Evolutionary conservation across 495 filamentous ascomycete genomes (phyloP).

Genomic region (Penicillium daleae): DNA sequence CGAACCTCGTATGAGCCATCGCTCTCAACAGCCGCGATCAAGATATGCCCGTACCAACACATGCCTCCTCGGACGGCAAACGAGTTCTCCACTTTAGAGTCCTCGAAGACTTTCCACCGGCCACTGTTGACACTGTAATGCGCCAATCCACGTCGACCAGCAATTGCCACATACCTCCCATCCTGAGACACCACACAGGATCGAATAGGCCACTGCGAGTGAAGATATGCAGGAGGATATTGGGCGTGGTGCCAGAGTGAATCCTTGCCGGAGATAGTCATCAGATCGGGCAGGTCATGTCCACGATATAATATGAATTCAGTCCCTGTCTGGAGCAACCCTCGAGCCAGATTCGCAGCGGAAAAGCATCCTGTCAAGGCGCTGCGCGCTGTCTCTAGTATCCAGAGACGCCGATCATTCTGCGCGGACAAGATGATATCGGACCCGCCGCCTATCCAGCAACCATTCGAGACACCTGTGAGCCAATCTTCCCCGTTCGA

Average conservation of each 20-base stretch:
- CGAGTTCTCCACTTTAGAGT: conserved; percentile 78
- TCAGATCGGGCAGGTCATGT: conserved; percentile 86
- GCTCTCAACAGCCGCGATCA: conserved; percentile 91
- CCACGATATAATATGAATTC: conserved; percentile 90
- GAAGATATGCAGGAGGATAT: conserved; percentile 81
- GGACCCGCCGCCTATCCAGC: conserved; percentile 86
- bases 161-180: conserved; percentile 92
- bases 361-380: conserved; percentile 88
- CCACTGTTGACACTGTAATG: conserved; percentile 96
- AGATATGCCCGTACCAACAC: conserved; percentile 97
- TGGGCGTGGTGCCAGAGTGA: conserved; percentile 91
- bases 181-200: conserved; percentile 85
- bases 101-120: conserved; percentile 92
- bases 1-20: conserved; percentile 77
- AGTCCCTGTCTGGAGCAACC: conserved; percentile 83
- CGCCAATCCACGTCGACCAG: conserved; percentile 87
- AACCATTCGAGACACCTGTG: conserved; percentile 69
- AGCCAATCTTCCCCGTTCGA: conserved; percentile 80
- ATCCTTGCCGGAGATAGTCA: conserved; percentile 88
- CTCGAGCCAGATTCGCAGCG: conserved; percentile 83
- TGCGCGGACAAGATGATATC: conserved; percentile 75
- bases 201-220: conserved; percentile 90
- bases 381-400: conserved; percentile 89
- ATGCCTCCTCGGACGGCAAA: conserved; percentile 94
- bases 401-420: conserved; percentile 78